phyloP scores from a whole-genome alignment of 768 basidiomycete species.

The Kwoniella newhampshirensis region DNA sequence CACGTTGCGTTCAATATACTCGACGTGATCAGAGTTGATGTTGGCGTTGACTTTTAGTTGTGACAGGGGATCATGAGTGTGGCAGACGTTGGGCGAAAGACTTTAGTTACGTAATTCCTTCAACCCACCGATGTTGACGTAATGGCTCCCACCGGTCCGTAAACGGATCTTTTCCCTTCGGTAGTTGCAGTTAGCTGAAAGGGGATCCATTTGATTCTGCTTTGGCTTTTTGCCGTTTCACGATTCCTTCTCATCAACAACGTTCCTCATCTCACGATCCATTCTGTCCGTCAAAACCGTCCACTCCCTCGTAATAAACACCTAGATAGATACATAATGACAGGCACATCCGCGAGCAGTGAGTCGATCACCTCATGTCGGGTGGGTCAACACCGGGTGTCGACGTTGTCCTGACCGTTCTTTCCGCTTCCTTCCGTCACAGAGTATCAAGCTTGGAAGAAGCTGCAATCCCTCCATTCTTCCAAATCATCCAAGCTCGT shows the following conservation, averaged over 20 bases:
- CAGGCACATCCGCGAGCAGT: slow-evolving; percentile 48
- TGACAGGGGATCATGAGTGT: no score
- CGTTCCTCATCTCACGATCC: background rate
- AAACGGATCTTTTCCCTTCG: no score
- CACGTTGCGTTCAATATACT: background rate
- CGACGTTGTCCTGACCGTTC: background rate
- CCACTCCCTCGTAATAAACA: background rate
- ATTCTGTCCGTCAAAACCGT: background rate
- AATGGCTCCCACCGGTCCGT: no score
- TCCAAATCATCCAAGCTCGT: slow-evolving; percentile 69
- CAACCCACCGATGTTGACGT: no score
- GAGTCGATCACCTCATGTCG: slow-evolving; percentile 12
- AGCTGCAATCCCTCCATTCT: slow-evolving; percentile 81
- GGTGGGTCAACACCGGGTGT: background rate
- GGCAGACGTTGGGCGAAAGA: no score
- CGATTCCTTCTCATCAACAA: no score
- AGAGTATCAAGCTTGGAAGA: slow-evolving; percentile 90
- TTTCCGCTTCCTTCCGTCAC: background rate
- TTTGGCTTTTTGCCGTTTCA: no score
- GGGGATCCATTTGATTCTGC: no score
- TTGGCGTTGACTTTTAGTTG: no score
- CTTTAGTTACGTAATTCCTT: no score
- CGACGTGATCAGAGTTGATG: no score
- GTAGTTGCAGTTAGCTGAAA: no score
- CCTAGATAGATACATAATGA: slow-evolving; percentile 41